Base-by-base conservation (phyloP, 495 filamentous ascomycete genomes). In the Niebla homalea region DNA sequence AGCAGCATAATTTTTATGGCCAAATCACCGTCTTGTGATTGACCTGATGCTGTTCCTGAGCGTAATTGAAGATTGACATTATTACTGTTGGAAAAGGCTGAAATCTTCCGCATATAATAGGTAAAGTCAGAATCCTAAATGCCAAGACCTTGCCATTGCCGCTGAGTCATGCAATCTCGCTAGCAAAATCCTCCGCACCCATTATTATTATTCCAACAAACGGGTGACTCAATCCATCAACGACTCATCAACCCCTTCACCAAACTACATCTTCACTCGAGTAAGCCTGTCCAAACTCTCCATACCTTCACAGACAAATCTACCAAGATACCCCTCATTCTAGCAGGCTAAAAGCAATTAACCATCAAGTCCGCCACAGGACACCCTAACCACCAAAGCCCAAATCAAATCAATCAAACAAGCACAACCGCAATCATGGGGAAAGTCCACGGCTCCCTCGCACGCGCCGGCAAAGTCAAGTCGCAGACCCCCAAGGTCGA, bases 381-480 rank as follows among this genome's bases (percentile, higher is more conserved):
- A 23, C 3, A 14, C 19, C 16, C 42, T 45, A 23, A 45, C 42
- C 21, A 26, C 21, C 16, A 45, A 21, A 29, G 19, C 4, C n/a
- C 16, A 8, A 20, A 23, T 15, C n/a, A 23, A 18, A 25, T 8
- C 42, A 23, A 25, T 19, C 21, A 18, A 3, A n/a, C 21, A 25
- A 2, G 12, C 15, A 5, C 21, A 68, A 68, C 64, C 68, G 66
- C 72, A 76, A 81, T 69, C 65, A 89, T 90, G 85, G 85, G 85
- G 70, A 90, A 89, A 75, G 85, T 88, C 61, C 85, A 90, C 77
- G 85, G 85, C 57, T 88, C 83, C 37, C 85, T 96, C 71, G 89
- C 89, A 68, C 89, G 89, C 84, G 89, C 90, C 64, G 92, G 90
- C 77, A 92, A 92, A 76, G 86, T 92, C 74, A 87, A 88, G 80